phyloP scores from a whole-genome alignment of 1,139 yeast genomes.

The Geotrichum aggregatum region DNA sequence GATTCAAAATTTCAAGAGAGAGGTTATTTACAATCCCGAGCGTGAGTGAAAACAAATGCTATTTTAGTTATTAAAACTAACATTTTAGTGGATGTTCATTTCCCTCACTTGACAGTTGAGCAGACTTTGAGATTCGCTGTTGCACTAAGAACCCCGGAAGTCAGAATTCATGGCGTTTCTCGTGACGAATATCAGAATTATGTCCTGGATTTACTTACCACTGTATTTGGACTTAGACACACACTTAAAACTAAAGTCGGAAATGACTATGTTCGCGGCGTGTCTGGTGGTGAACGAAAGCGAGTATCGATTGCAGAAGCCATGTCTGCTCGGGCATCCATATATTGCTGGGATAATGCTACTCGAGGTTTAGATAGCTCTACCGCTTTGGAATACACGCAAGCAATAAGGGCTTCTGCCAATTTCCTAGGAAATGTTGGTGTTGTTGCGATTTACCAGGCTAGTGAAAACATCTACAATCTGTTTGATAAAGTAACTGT shows the following conservation, averaged over 20 bases:
- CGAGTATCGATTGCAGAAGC: constrained; percentile 60
- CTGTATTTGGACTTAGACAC: constrained; percentile 55
- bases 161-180: constrained; percentile 47
- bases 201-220: constrained; percentile 48
- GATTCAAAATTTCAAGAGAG: constrained; percentile 46
- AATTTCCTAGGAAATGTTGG: constrained; percentile 52
- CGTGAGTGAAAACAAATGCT: constrained; percentile 41
- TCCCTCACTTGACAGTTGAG: constrained; percentile 57
- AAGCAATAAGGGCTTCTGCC: constrained; percentile 56
- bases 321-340: constrained; percentile 50
- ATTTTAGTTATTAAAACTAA: neutral
- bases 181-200: constrained; percentile 47
- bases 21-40: constrained; percentile 56
- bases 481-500: constrained; percentile 60
- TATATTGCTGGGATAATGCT: constrained; percentile 67
- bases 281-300: constrained; percentile 59
- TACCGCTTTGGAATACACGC: constrained; percentile 61
- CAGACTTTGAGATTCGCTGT: constrained; percentile 57
- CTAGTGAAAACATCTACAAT: constrained; percentile 58
- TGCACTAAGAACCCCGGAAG: constrained; percentile 52
- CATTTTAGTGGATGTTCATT: constrained; percentile 46
- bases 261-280: constrained; percentile 55
- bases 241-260: constrained; percentile 53
- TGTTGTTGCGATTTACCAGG: constrained; percentile 55
- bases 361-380: constrained; percentile 69